Conservation (phyloP, 2,329 filamentous ascomycete species). For the Thielaviopsis musarum region DNA sequence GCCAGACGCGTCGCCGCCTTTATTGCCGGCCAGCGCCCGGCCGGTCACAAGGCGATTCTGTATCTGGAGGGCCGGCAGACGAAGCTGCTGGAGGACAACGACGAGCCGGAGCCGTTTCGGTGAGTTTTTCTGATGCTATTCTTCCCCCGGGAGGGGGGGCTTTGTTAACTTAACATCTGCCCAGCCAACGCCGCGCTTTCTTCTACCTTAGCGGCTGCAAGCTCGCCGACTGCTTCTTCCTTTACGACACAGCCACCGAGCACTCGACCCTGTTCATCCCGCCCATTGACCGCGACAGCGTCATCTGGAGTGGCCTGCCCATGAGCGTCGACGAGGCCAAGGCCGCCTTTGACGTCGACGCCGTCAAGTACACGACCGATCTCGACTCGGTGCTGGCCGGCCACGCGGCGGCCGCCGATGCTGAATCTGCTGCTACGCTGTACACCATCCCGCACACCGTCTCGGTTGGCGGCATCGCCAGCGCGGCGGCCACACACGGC, state of each 20-base stretch:
- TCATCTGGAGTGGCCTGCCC: slow-evolving; percentile 88
- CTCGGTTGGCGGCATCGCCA: slow-evolving; percentile 52
- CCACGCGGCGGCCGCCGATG: slow-evolving; percentile 14
- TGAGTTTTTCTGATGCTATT: slow-evolving; percentile 20
- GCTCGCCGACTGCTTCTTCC: slow-evolving; percentile 61
- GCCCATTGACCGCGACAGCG: slow-evolving; percentile 67
- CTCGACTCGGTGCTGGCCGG: slow-evolving; percentile 53
- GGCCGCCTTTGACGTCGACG: slow-evolving; percentile 64
- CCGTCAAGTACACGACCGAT: slow-evolving; percentile 54
- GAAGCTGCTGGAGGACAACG: slow-evolving; percentile 75
- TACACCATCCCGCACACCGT: slow-evolving; percentile 70
- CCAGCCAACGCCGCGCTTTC: slow-evolving; percentile 76
- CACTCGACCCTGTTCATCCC: slow-evolving; percentile 81
- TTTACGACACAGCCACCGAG: slow-evolving; percentile 60
- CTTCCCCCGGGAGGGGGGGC: no score
- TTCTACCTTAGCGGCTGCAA: slow-evolving; percentile 83
- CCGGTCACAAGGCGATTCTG: slow-evolving; percentile 48
- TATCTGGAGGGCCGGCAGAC: slow-evolving; percentile 80
- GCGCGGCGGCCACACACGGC: slow-evolving; percentile 51
- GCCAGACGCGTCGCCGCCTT: slow-evolving; percentile 67
- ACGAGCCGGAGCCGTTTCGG: slow-evolving; percentile 67
- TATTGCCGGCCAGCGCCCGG: slow-evolving; percentile 50
- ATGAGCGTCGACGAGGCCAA: slow-evolving; percentile 60
- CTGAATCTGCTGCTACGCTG: slow-evolving; percentile 29
- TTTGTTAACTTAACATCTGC: no score